These are phyloP conservation scores for Myxozyma geophila DNA, from an alignment of 805 yeast species.

Conservation along the genomic window DNA sequence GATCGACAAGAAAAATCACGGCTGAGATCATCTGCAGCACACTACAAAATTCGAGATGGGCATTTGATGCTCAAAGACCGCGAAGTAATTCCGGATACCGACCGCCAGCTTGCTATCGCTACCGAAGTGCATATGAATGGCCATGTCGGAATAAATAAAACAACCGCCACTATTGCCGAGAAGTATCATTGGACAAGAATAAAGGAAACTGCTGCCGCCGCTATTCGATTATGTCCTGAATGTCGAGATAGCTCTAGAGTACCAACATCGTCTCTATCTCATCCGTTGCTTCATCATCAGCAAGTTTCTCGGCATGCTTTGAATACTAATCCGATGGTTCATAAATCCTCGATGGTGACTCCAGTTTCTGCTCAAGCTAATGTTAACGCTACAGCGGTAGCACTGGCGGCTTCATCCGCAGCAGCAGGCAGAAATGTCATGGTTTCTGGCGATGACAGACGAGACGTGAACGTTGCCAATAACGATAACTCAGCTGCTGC, in stretches of 20 bases:
- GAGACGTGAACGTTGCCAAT: not conserved
- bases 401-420: slow-evolving; percentile 3
- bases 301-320: not conserved
- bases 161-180: slow-evolving; percentile 76
- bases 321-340: not conserved
- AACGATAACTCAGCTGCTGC: slow-evolving; percentile 13
- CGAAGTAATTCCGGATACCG: slow-evolving; percentile 81
- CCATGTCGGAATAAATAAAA: slow-evolving; percentile 89
- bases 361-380: not conserved
- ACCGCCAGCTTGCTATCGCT: slow-evolving; percentile 74
- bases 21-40: slow-evolving; percentile 74
- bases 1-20: slow-evolving; percentile 88
- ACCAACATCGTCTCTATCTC: not conserved
- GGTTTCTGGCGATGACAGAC: not conserved
- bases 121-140: slow-evolving; percentile 66
- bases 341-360: not conserved
- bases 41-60: slow-evolving; percentile 68
- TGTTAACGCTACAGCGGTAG: slow-evolving; percentile 1
- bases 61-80: slow-evolving; percentile 74
- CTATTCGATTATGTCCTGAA: slow-evolving; percentile 72
- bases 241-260: slow-evolving; percentile 59
- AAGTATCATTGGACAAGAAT: slow-evolving; percentile 90
- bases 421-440: slow-evolving; percentile 1
- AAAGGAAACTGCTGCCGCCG: slow-evolving; percentile 82
- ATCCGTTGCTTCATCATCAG: slow-evolving; percentile 7